These are phyloP conservation scores for Nicotiana sylvestris DNA, from an alignment of 257 asterid species.

Conservation along the genomic window DNA sequence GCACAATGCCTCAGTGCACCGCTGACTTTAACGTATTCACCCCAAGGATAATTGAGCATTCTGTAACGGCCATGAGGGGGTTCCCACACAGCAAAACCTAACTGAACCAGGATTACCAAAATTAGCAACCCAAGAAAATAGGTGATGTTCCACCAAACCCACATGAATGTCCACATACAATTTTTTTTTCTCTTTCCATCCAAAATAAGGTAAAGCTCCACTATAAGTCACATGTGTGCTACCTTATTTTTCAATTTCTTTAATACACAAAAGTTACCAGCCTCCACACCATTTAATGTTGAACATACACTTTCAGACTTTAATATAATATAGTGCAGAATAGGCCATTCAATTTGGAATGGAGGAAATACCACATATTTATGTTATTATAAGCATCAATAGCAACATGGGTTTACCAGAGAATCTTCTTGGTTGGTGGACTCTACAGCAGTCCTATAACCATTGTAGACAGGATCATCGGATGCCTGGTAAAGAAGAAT, in stretches of 20 bases:
- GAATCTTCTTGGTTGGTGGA: conserved; percentile 92
- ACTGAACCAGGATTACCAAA: conserved; percentile 28
- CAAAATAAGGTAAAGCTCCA: neutral
- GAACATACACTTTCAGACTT: neutral
- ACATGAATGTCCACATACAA: neutral
- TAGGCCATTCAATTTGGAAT: neutral
- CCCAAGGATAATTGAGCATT: conserved; percentile 89
- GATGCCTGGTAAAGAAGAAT: conserved; percentile 81
- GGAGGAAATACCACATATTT: neutral
- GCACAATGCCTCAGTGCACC: conserved; percentile 96
- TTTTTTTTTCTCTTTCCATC: conserved; percentile 1
- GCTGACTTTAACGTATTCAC: conserved; percentile 78
- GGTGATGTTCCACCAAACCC: neutral
- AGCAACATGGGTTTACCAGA: conserved; percentile 40
- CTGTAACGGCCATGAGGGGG: conserved; percentile 98
- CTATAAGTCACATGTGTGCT: neutral
- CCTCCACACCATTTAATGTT: neutral
- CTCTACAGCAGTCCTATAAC: conserved; percentile 78
- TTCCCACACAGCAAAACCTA: conserved; percentile 90
- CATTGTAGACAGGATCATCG: conserved; percentile 87
- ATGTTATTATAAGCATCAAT: neutral
- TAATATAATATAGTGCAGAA: neutral
- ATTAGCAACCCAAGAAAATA: neutral
- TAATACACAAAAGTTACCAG: neutral
- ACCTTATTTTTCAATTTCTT: neutral